A percentile compares a stretch with the other conserved stretches of the same genome.
Conservation (phyloP, 306 rosid genomes). For the Delonix regia region DNA sequence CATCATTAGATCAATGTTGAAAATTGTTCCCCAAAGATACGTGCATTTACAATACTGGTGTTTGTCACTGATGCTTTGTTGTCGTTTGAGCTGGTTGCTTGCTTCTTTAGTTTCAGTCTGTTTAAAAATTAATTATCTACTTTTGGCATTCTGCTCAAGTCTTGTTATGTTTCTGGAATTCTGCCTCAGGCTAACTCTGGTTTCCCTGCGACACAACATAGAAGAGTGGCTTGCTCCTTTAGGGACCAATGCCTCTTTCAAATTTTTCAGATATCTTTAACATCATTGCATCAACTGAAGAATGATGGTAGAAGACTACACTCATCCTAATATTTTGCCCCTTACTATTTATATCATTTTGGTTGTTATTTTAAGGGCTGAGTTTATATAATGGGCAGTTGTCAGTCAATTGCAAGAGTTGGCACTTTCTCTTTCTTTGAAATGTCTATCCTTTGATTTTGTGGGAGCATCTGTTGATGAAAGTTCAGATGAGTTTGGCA, state of each 20-base stretch:
- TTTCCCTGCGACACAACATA: conserved; percentile 92
- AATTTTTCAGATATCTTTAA: conserved; percentile 90
- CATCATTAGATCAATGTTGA: not conserved
- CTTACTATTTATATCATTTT: conserved; percentile 20
- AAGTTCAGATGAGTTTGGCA: conserved; percentile 99
- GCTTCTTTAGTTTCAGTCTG: not conserved
- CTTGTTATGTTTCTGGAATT: conserved; percentile 36
- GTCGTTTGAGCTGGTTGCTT: not conserved
- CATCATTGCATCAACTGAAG: conserved; percentile 88
- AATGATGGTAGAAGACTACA: conserved; percentile 67
- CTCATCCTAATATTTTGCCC: conserved; percentile 3
- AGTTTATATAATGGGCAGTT: conserved; percentile 56
- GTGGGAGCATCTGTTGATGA: conserved; percentile 98
- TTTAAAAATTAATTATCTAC: not conserved
- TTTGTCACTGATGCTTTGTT: conserved; percentile 16
- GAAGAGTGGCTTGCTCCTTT: conserved; percentile 94
- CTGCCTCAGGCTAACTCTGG: conserved; percentile 84
- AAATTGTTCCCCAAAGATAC: not conserved
- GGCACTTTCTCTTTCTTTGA: conserved; percentile 94
- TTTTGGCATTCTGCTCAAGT: conserved; percentile 19
- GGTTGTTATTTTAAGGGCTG: conserved; percentile 34
- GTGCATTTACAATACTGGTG: conserved; percentile 17
- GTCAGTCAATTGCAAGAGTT: conserved; percentile 86
- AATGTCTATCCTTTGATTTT: conserved; percentile 95
- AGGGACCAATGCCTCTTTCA: conserved; percentile 93